These are phyloP conservation scores for Sporothrix phasma DNA, from an alignment of 2,329 filamentous ascomycete genomes.

Conservation along the genomic window DNA sequence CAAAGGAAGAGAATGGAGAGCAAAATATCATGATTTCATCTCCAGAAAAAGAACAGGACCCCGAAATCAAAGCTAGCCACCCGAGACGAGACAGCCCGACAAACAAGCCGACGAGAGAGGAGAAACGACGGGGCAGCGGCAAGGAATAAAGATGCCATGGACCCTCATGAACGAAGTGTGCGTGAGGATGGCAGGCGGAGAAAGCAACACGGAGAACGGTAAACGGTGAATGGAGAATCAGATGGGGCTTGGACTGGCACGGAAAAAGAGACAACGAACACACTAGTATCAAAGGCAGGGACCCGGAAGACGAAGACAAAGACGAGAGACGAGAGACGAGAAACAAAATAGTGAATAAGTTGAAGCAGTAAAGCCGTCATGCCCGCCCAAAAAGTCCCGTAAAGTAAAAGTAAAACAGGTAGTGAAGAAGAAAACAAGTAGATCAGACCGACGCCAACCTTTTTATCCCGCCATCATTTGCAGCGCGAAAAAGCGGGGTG, in stretches of 20 bases:
- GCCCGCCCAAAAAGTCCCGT: slow-evolving; percentile 2
- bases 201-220: neutral
- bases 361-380: neutral
- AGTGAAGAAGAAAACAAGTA: neutral
- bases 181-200: neutral
- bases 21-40: neutral
- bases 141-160: neutral
- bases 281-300: too few relatives aligned
- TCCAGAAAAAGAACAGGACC: neutral
- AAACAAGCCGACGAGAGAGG: neutral
- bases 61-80: neutral
- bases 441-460: slow-evolving; percentile 9
- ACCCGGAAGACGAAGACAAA: too few relatives aligned
- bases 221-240: too few relatives aligned
- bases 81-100: neutral
- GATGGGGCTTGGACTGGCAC: too few relatives aligned
- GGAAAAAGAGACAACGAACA: too few relatives aligned
- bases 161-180: neutral
- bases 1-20: neutral
- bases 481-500: neutral
- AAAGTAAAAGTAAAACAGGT: neutral
- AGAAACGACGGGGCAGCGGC: neutral
- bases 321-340: too few relatives aligned
- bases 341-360: neutral
- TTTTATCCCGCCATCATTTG: slow-evolving; percentile 9